phyloP scores from a whole-genome alignment of 2,329 filamentous ascomycete species.

The Zalaria sp. region DNA sequence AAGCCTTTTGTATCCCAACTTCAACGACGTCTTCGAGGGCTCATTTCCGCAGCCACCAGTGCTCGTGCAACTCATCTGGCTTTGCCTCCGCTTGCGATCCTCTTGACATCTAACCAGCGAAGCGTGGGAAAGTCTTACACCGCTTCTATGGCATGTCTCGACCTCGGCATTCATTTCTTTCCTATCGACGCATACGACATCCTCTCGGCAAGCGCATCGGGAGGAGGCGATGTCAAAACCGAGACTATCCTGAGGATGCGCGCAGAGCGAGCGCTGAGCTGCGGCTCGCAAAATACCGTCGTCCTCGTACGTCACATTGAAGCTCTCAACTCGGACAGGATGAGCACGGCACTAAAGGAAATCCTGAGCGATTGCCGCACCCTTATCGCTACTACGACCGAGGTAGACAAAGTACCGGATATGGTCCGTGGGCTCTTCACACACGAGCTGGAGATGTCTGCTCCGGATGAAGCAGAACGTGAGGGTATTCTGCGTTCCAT shows the following conservation, averaged over 20 bases:
- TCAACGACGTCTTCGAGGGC: constrained; percentile 57
- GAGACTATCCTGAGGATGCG: constrained; percentile 80
- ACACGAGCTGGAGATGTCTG: constrained; percentile 85
- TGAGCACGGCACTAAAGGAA: constrained; percentile 72
- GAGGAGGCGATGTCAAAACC: constrained; percentile 83
- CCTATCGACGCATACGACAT: constrained; percentile 86
- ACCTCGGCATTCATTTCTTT: constrained; percentile 84
- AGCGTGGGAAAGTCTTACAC: constrained; percentile 84
- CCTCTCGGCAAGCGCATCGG: constrained; percentile 75
- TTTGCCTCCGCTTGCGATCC: constrained; percentile 75
- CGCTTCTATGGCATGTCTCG: constrained; percentile 63
- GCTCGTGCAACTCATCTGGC: constrained; percentile 72
- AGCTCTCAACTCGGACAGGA: constrained; percentile 78
- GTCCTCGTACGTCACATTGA: constrained; percentile 85
- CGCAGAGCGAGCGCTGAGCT: constrained; percentile 77
- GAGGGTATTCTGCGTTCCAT: constrained; percentile 75
- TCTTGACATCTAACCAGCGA: constrained; percentile 82
- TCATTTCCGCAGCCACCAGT: constrained; percentile 81
- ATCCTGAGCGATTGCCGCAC: constrained; percentile 69
- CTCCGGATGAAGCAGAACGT: constrained; percentile 83
- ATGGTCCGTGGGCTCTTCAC: constrained; percentile 83
- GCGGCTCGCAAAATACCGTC: constrained; percentile 69
- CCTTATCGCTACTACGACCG: constrained; percentile 84
- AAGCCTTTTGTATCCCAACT: constrained; percentile 29
- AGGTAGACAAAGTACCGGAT: constrained; percentile 87